Evolutionary conservation across 108 stramenopile species (phyloP).

Genomic region (Thalassiosira profunda): DNA sequence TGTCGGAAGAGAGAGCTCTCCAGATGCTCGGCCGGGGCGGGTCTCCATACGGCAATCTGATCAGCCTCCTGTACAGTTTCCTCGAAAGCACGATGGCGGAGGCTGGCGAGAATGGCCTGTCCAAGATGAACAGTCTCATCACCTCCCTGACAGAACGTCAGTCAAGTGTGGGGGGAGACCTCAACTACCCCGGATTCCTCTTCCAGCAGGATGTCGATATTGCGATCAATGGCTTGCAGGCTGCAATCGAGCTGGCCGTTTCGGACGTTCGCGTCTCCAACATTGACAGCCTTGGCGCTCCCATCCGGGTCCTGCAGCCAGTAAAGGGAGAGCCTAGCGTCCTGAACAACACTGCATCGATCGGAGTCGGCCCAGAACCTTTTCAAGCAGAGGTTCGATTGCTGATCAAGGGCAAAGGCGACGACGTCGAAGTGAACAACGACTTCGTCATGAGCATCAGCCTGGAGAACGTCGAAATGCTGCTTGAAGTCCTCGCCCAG

Average conservation of each 20-base stretch:
- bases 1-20: constrained; percentile 22
- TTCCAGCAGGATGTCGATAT: constrained; percentile 46
- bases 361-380: constrained; percentile 53
- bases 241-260: constrained; percentile 53
- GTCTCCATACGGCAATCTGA: constrained; percentile 44
- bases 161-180: constrained; percentile 23
- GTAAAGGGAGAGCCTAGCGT: constrained; percentile 39
- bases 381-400: constrained; percentile 48
- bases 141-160: constrained; percentile 36
- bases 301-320: constrained; percentile 58
- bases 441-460: constrained; percentile 47
- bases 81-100: constrained; percentile 19
- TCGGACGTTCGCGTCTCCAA: constrained; percentile 60
- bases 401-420: constrained; percentile 58
- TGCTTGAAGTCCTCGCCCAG: constrained; percentile 50
- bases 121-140: constrained; percentile 36
- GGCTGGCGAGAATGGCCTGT: constrained; percentile 24
- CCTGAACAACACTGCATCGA: constrained; percentile 60
- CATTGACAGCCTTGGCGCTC: constrained; percentile 63
- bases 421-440: constrained; percentile 48
- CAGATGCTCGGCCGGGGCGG: constrained; percentile 36
- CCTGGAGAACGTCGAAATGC: constrained; percentile 36
- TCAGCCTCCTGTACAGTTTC: constrained; percentile 26
- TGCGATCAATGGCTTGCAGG: constrained; percentile 66
- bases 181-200: constrained; percentile 28